Evolutionary conservation across 2,329 filamentous ascomycete genomes (phyloP).

Genomic region (Chrysosporium queenslandicum): DNA sequence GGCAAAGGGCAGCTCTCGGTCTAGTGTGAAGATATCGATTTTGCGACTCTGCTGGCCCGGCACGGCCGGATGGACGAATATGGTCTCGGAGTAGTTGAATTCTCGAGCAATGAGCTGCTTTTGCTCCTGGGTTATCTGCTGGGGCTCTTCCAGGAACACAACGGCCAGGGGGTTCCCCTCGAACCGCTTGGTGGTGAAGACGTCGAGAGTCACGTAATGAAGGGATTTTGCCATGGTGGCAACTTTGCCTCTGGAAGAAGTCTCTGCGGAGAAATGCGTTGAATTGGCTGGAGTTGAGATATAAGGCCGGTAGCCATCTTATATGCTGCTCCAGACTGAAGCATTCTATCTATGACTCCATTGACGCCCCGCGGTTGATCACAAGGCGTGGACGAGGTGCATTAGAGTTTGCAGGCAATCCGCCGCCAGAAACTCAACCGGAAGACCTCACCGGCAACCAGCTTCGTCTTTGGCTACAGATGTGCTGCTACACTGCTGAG

Average conservation of each 20-base stretch:
- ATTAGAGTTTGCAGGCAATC: neutral
- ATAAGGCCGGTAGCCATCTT: neutral
- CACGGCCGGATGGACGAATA: constrained; percentile 47
- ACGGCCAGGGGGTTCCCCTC: constrained; percentile 52
- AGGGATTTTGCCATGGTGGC: constrained; percentile 23
- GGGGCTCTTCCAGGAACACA: constrained; percentile 40
- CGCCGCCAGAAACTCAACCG: neutral
- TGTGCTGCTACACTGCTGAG: too few relatives aligned
- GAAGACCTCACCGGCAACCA: too few relatives aligned
- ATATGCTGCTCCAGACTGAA: neutral
- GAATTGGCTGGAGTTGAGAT: neutral
- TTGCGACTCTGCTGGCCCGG: constrained; percentile 40
- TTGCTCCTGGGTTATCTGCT: constrained; percentile 40
- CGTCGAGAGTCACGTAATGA: constrained; percentile 33
- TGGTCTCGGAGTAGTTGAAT: constrained; percentile 56
- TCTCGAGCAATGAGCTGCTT: constrained; percentile 53
- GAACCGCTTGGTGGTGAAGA: constrained; percentile 36
- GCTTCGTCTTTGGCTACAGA: too few relatives aligned
- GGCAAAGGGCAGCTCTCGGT: constrained; percentile 50
- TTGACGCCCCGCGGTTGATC: constrained; percentile 4
- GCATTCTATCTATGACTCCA: neutral
- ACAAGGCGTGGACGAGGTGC: constrained; percentile 1
- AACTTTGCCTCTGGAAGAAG: neutral
- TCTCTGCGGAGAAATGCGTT: neutral
- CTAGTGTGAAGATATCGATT: constrained; percentile 52